Evolutionary conservation across 495 filamentous ascomycete species (phyloP), one percentile per base, ranked within the genome.

Genomic region (Aspergillus diversus): DNA sequence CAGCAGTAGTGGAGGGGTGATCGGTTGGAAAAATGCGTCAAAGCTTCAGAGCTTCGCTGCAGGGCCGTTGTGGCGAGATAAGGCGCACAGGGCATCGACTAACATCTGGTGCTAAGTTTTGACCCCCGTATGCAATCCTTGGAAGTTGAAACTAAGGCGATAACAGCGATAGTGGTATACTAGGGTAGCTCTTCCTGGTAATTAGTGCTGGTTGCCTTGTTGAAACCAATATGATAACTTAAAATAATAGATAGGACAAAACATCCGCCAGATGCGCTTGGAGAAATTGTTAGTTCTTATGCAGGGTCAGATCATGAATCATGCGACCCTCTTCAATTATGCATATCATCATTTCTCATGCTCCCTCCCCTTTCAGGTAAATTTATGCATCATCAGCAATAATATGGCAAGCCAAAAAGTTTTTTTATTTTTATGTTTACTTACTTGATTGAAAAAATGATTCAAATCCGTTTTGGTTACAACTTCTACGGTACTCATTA

Each of bases 21-120:
- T 59, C 54, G 52, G 21, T 27, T 37, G 15, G 46, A 50, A 39
- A 58, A 51, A 48, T 47, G 21, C 34, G 47, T 49, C 62, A 55
- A 50, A 52, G 35, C 57, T 60, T 53, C 6, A 34, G 59, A 59
- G 55, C 57, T 64, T 64, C 60, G 63, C 60, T 54, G 55, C 59
- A 65, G 57, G 48, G 66, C 57, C 61, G 48, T 55, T 58, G 42
- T 50, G 47, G 47, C 47, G 27, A 50, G 47, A 50, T 50, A 50
- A 50, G 47, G 21, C 47, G 47, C 47, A 50, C 47, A 50, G 47
- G 27, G 47, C 47, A 21, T 50, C 47, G 16, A 27, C 47, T 50
- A 50, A 0, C 16, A 50, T 27, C 16, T 27, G 11, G 47, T 31
- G 16, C 47, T 50, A 50, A 50, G 47, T 50, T 50, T 50, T 50